Evolutionary conservation across 257 asterid species (phyloP).

Genomic region (Solanum pinnatisectum): DNA sequence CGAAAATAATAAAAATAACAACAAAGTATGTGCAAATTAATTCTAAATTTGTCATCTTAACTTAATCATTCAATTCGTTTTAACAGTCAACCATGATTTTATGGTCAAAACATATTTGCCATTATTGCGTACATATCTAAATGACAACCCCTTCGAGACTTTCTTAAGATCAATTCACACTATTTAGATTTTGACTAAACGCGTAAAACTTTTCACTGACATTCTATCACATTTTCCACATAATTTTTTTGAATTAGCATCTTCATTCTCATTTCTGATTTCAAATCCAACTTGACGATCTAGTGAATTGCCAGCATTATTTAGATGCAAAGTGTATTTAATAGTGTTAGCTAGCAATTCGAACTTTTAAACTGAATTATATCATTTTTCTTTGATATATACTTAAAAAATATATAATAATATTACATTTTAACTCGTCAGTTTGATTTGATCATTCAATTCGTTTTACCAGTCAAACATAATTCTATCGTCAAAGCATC

Average conservation of each 20-base stretch:
- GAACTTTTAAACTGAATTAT: too few species aligned
- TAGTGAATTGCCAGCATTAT: not conserved
- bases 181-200: too few species aligned
- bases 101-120: not conserved
- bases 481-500: not conserved
- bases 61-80: not conserved
- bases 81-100: rapidly evolving
- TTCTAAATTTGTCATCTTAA: not conserved
- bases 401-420: too few species aligned
- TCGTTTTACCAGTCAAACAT: not conserved
- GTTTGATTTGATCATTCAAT: not conserved
- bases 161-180: not conserved
- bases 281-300: not conserved
- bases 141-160: not conserved
- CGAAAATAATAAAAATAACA: not conserved
- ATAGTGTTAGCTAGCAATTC: not conserved
- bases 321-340: not conserved
- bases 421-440: too few species aligned
- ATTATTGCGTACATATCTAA: not conserved
- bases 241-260: not conserved
- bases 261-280: not conserved
- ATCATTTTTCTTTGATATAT: not conserved
- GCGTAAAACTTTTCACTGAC: too few species aligned
- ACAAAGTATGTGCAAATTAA: not conserved
- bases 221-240: not conserved